Conservation (phyloP, 2,329 filamentous ascomycete genomes). For the Drechslerella dactyloides region DNA sequence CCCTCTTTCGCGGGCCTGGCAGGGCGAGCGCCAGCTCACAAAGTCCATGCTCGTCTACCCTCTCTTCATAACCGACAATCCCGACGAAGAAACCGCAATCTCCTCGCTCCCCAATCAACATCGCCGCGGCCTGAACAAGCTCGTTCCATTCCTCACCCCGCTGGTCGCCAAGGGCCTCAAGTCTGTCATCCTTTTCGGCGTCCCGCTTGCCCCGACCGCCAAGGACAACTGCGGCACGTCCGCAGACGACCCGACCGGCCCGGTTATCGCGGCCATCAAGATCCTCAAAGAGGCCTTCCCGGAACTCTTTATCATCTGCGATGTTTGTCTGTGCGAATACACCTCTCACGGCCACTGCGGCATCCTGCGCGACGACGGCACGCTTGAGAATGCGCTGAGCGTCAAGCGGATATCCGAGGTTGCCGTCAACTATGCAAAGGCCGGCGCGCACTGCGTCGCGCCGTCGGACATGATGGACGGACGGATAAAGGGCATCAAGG, state of each 20-base stretch:
- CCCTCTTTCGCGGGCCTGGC: slow-evolving; percentile 79
- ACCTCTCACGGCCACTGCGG: slow-evolving; percentile 97
- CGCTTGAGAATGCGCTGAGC: slow-evolving; percentile 88
- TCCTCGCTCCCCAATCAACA: slow-evolving; percentile 89
- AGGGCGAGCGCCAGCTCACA: slow-evolving; percentile 81
- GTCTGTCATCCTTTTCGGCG: slow-evolving; percentile 94
- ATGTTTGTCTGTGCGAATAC: slow-evolving; percentile 98
- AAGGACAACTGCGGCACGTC: slow-evolving; percentile 92
- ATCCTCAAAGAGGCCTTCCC: slow-evolving; percentile 85
- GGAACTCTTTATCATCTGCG: slow-evolving; percentile 84
- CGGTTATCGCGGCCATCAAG: slow-evolving; percentile 85
- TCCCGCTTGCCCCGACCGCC: slow-evolving; percentile 77
- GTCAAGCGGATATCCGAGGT: slow-evolving; percentile 95
- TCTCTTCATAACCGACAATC: slow-evolving; percentile 91
- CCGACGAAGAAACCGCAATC: slow-evolving; percentile 88
- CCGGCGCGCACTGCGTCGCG: slow-evolving; percentile 94
- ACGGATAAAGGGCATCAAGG: slow-evolving; percentile 94
- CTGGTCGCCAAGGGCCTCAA: slow-evolving; percentile 87
- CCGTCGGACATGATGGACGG: slow-evolving; percentile 99
- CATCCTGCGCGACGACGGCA: slow-evolving; percentile 89
- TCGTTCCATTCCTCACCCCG: slow-evolving; percentile 82
- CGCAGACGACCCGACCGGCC: slow-evolving; percentile 90
- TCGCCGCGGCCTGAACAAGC: slow-evolving; percentile 80
- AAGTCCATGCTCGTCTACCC: slow-evolving; percentile 99
- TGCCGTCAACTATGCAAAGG: slow-evolving; percentile 95